Base-by-base conservation (phyloP, 225 moss, liverwort and hornwort genomes). In the Antitrichia curtipendula region DNA sequence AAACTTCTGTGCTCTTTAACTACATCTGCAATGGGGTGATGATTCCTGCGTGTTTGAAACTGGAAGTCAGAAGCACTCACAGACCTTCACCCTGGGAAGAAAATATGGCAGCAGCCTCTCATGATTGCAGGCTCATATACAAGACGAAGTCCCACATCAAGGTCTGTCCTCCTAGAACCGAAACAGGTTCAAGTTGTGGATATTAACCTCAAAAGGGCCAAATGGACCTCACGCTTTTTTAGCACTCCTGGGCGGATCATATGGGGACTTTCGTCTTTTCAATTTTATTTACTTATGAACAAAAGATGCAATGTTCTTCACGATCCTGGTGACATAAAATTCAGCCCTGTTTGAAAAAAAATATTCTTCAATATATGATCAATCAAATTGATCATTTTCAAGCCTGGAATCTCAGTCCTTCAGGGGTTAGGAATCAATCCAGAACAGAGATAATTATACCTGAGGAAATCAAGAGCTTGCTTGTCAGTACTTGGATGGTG, bases 401-500 rank as follows among this genome's bases (percentile, higher is more conserved):
- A 40, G 15, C 38, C 36, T 61, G 27, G 34, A 50, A 62, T 85
- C 38, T 61, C 21, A 38, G 52, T 62, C 10, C 38, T 13, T 29
- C 22, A n/a, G 41, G 52, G n/a, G 16, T 43, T 25, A 64, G 84
- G 66, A 25, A 84, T 52, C 32, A 71, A 57, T 79, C 59, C 78
- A 66, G 40, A 82, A 68, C 59, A 78, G 66, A 79, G 85, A 65
- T 31, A 74, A 65, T 38, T 40, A 82, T 83, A 96, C 98, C 95
- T 96, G 64, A 98, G 89, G 85, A 90, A 89, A 78, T 98, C 98
- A 64, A 98, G 91, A 47, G 97, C 95, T 88, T 97, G 95, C 87
- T 97, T 98, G 89, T 97, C 94, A 87, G 98, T 97, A 89, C 97
- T 97, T 84, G 97, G 97, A 90, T 98, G 98, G 72, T 96, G 97